Evolutionary conservation across 2,329 filamentous ascomycete genomes (phyloP), one percentile per base, ranked within the genome.

Genomic region (Ophiocordyceps camponoti-floridani): DNA sequence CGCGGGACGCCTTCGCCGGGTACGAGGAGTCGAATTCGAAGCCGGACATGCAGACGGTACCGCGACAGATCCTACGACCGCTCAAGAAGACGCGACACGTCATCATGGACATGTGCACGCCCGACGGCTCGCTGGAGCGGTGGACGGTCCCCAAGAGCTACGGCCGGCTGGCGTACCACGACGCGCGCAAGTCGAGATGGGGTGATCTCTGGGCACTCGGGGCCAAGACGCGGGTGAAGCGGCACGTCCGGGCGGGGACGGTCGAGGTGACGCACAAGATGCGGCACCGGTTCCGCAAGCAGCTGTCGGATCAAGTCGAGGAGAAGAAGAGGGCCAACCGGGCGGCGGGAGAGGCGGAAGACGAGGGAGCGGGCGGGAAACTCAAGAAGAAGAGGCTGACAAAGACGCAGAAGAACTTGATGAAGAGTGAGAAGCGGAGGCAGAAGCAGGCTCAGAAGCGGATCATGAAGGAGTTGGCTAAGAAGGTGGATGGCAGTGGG

Each of bases 201-300:
- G 91, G 91, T 37, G 91, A 96, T 58, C 68, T 96, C 10, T 98
- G 91, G 91, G 87, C 89, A 1, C 69, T 96, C 0, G 91, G 91
- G 0, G 89, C 88, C 19, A 96, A 96, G 70, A 93, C 86, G 0
- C 72, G 86, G 12, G 73, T 82, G 4, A 56, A 62, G 2, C 68
- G 84, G 42, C 68, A 65, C 13, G 64, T 83, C 40, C 73, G 78
- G 8, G 62, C 82, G 3, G 83, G 83, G 50, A 62, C 63, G 41
- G 61, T 70, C n/a, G 54, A 57, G 42, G 56, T 61, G 53, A 56
- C 51, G 49, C 59, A 53, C 51, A 53, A 61, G 43, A 38, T 38
- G 35, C 35, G 35, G 6, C n/a, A 18, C n/a, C 16, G 16, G 35
- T 38, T 38, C 13, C 35, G 35, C 35, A 38, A 10, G n/a, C 5